These are phyloP conservation scores for Ceratocystiopsis sp. DNA, from an alignment of 2,329 filamentous ascomycete genomes.

Conservation along the genomic window DNA sequence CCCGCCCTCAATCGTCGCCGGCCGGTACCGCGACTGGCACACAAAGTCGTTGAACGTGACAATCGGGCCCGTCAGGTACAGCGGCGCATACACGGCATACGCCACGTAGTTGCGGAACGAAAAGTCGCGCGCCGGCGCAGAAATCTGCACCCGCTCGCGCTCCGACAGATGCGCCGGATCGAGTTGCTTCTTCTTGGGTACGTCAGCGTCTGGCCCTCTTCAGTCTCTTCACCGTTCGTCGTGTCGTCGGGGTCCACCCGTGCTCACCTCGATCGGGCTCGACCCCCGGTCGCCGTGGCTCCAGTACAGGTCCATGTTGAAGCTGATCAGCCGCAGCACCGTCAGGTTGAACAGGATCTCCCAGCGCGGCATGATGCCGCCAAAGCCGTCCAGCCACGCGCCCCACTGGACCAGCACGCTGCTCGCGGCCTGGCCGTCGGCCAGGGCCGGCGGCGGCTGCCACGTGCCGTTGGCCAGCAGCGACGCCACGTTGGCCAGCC, in stretches of 20 bases:
- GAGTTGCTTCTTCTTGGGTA: constrained; percentile 80
- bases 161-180: constrained; percentile 79
- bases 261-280: constrained; percentile 62
- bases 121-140: constrained; percentile 56
- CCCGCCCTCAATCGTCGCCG: constrained; percentile 49
- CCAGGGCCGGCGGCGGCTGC: not conserved
- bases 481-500: constrained; percentile 43
- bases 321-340: constrained; percentile 80
- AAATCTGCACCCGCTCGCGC: constrained; percentile 63
- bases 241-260: not conserved
- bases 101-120: constrained; percentile 75
- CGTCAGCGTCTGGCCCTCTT: not conserved
- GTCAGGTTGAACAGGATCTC: constrained; percentile 97
- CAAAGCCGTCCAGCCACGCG: constrained; percentile 56
- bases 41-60: constrained; percentile 98
- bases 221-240: not conserved
- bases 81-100: constrained; percentile 77
- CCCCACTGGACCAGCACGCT: constrained; percentile 40
- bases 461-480: constrained; percentile 19
- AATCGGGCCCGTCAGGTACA: constrained; percentile 87
- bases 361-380: constrained; percentile 80
- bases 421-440: constrained; percentile 13
- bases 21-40: constrained; percentile 59
- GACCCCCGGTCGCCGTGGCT: constrained; percentile 47
- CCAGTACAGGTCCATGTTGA: constrained; percentile 96